Percentiles rank a stretch among this genome's conserved stretches.
Evolutionary conservation across 352 stramenopile species (phyloP).

Genomic region (Thraustochytrium sp.): DNA sequence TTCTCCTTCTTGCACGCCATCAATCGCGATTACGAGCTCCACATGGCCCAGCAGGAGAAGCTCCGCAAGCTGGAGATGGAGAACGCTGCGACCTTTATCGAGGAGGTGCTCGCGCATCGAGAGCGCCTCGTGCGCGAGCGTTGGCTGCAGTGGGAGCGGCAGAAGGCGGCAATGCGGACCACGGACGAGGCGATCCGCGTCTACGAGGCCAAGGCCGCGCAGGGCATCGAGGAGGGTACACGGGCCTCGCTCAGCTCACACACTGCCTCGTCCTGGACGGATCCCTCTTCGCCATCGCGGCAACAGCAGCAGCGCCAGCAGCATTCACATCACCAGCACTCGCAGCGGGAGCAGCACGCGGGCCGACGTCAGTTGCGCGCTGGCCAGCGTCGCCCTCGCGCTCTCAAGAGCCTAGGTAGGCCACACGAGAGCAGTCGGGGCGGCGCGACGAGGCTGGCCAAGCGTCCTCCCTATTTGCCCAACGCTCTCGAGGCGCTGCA

Average conservation of each 20-base stretch:
- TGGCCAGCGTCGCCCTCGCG: too few relatives aligned
- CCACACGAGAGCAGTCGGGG: too few relatives aligned
- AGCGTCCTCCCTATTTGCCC: not conserved
- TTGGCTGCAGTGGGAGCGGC: conserved; percentile 5
- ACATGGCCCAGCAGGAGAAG: conserved; percentile 36
- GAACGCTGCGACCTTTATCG: conserved; percentile 33
- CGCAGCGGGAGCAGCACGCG: too few relatives aligned
- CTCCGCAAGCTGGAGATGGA: conserved; percentile 3
- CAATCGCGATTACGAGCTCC: conserved; percentile 35
- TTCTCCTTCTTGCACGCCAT: conserved; percentile 15
- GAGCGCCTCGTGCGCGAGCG: not conserved
- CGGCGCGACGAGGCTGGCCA: too few relatives aligned
- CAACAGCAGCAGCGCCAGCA: too few relatives aligned
- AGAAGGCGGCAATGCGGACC: conserved; percentile 5
- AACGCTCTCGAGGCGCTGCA: not conserved
- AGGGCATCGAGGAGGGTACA: not conserved
- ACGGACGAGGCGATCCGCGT: not conserved
- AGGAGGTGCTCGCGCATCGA: conserved; percentile 12
- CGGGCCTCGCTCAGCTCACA: not conserved
- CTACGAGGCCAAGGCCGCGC: not conserved
- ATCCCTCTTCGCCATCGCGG: not conserved
- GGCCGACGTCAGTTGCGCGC: too few relatives aligned
- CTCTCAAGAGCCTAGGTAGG: too few relatives aligned
- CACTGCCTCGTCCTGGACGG: not conserved
- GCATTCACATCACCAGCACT: too few relatives aligned